Conservation (phyloP, 768 basidiomycete species). For the Phanerochaete carnosa region DNA sequence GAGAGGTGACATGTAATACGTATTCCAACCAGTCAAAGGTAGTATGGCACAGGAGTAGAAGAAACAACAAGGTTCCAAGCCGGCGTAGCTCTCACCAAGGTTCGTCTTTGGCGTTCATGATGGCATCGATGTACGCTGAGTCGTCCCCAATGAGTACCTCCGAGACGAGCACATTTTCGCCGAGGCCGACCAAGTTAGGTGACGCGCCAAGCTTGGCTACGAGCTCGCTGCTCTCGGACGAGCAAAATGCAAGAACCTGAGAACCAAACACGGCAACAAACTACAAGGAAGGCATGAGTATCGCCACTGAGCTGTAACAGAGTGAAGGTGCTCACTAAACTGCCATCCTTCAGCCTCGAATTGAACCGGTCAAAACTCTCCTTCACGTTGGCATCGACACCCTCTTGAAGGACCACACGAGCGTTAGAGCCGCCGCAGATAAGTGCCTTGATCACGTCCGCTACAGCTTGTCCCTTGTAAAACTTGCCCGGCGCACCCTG, state of each 20-base stretch:
- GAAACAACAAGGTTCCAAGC: neutral
- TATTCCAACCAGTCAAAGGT: too few relatives aligned
- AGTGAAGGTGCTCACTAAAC: conserved; percentile 43
- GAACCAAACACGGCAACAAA: conserved; percentile 53
- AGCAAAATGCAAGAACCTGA: conserved; percentile 56
- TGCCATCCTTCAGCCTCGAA: conserved; percentile 46
- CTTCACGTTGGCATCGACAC: conserved; percentile 41
- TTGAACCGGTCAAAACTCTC: conserved; percentile 47
- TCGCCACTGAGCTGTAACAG: too few relatives aligned
- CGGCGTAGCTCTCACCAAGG: conserved; percentile 14
- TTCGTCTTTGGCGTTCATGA: conserved; percentile 26
- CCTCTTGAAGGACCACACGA: conserved; percentile 36
- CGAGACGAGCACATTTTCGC: conserved; percentile 47
- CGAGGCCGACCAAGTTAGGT: conserved; percentile 37
- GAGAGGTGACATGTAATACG: too few relatives aligned
- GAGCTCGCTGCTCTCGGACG: conserved; percentile 45
- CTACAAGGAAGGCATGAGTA: conserved; percentile 29
- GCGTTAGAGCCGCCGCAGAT: conserved; percentile 50
- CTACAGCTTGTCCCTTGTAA: conserved; percentile 45
- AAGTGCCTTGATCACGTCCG: conserved; percentile 50
- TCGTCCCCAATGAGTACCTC: conserved; percentile 57
- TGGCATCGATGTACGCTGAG: conserved; percentile 55
- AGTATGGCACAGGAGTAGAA: too few relatives aligned
- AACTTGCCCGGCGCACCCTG: conserved; percentile 58
- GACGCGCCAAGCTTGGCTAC: conserved; percentile 51